Conservation (phyloP, 1,139 yeast species). For the Hanseniaspora uvarum region DNA sequence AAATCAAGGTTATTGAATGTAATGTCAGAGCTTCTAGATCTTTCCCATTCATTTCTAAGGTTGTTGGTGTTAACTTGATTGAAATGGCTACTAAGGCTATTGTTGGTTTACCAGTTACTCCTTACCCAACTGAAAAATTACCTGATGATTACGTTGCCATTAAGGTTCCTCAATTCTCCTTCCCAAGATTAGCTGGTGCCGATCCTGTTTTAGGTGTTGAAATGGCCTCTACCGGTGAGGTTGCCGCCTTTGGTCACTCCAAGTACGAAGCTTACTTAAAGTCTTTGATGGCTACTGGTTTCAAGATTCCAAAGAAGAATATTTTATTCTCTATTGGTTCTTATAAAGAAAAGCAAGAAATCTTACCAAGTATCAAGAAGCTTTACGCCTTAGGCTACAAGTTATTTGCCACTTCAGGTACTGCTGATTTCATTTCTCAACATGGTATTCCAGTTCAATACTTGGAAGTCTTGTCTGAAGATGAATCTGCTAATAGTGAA, state of each 20-base stretch:
- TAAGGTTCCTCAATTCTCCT: constrained; percentile 96
- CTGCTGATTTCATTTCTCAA: constrained; percentile 95
- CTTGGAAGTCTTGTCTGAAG: constrained; percentile 69
- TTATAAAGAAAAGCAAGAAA: constrained; percentile 90
- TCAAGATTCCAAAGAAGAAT: constrained; percentile 90
- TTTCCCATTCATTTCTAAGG: constrained; percentile 97
- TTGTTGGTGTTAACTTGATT: constrained; percentile 90
- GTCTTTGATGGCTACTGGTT: constrained; percentile 88
- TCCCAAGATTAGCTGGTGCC: constrained; percentile 96
- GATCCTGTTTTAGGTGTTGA: constrained; percentile 98
- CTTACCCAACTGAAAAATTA: constrained; percentile 79
- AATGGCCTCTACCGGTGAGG: constrained; percentile 99
- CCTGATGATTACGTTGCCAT: constrained; percentile 95
- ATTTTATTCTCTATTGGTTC: constrained; percentile 91
- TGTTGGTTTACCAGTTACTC: constrained; percentile 74
- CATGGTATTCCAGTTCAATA: constrained; percentile 90
- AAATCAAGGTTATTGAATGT: constrained; percentile 95
- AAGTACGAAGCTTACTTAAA: constrained; percentile 95
- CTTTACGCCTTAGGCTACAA: constrained; percentile 76
- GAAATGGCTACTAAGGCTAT: constrained; percentile 97
- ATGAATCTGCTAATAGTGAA: constrained; percentile 76
- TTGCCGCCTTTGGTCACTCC: constrained; percentile 91
- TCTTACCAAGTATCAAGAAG: constrained; percentile 76
- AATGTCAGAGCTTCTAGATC: constrained; percentile 97
- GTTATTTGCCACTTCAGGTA: constrained; percentile 96